Base-by-base conservation (phyloP, 352 stramenopile genomes). In the Pilasporangium apinafurcum region DNA sequence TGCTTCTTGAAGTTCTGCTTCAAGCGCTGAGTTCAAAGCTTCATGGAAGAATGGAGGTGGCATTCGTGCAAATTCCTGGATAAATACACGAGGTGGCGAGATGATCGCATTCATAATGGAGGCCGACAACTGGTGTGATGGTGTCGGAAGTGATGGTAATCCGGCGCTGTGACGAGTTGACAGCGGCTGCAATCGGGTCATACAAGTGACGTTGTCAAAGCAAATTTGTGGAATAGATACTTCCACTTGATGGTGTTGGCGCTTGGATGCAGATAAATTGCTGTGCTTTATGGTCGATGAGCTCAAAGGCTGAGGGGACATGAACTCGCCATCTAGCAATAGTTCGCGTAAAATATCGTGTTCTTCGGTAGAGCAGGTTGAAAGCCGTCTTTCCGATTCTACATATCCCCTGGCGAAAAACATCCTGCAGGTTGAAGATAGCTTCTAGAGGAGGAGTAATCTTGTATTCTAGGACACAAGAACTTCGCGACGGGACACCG, bases 311-410 rank as follows among this genome's bases (percentile, higher is more conserved):
- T 82, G 82, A 12, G 78, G 78, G n/a, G 75, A 87, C 4, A 58
- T 50, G 35, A 86, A 84, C 27, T 90, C 75, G 25, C 59, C 60
- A 8, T 90, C 74, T 16, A 87, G 65, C 8, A 90, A 56, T 10
- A 90, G 53, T 52, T 90, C 78, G 18, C 75, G 72, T 43, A 90
- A 47, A 29, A 90, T 86, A 52, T 90, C 78, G 31, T 62, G 79
- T 35, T 90, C 78, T 51, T 90, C 76, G 16, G 47, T 66, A 5
- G 54, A 64, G 39, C 58, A 70, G 17, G 56, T 45, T 13, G 65
- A 51, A n/a, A 56, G 44, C 8, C 73, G 68, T 9, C 77, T 70
- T 37, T 85, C 71, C 45, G 70, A 63, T 53, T 89, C 76, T 51
- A 81, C 54, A 53, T 72, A 89, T 32, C 68, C 67, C 47, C 67